Evolutionary conservation across 2,329 filamentous ascomycete genomes (phyloP).

Genomic region (Tolypocladium nubicola): DNA sequence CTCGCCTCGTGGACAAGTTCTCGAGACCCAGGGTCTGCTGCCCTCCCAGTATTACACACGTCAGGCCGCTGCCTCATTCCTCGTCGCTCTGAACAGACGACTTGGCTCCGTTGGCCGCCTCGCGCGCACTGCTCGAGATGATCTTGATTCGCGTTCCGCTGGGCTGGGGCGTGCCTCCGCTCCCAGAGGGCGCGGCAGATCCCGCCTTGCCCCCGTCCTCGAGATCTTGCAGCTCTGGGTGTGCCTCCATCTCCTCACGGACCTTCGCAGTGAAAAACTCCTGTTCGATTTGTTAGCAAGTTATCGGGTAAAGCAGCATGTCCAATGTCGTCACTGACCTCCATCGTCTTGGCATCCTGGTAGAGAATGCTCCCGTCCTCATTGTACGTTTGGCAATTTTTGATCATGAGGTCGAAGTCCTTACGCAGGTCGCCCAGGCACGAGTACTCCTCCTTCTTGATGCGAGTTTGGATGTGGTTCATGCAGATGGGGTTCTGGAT

Average conservation of each 20-base stretch:
- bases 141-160: constrained; percentile 61
- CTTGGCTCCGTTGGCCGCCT: constrained; percentile 25
- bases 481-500: constrained; percentile 91
- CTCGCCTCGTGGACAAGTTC: neutral
- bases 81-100: constrained; percentile 40
- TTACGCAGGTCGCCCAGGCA: constrained; percentile 68
- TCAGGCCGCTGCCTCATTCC: constrained; percentile 23
- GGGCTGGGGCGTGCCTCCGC: constrained; percentile 54
- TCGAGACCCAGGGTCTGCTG: neutral
- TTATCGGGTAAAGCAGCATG: too few relatives aligned
- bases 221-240: constrained; percentile 44
- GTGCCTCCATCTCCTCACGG: constrained; percentile 40
- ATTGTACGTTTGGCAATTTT: constrained; percentile 91
- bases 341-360: constrained; percentile 84
- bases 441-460: constrained; percentile 91
- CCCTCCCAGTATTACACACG: neutral
- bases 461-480: constrained; percentile 88
- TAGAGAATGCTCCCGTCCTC: constrained; percentile 90
- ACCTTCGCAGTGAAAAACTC: constrained; percentile 45
- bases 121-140: constrained; percentile 31
- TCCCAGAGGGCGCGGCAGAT: constrained; percentile 41
- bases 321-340: constrained; percentile 46
- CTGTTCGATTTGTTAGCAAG: constrained; percentile 29
- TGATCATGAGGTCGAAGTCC: constrained; percentile 76
- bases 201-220: constrained; percentile 34